phyloP scores from a whole-genome alignment of 345 rosid genomes.

The Eucalyptus lansdowneana region DNA sequence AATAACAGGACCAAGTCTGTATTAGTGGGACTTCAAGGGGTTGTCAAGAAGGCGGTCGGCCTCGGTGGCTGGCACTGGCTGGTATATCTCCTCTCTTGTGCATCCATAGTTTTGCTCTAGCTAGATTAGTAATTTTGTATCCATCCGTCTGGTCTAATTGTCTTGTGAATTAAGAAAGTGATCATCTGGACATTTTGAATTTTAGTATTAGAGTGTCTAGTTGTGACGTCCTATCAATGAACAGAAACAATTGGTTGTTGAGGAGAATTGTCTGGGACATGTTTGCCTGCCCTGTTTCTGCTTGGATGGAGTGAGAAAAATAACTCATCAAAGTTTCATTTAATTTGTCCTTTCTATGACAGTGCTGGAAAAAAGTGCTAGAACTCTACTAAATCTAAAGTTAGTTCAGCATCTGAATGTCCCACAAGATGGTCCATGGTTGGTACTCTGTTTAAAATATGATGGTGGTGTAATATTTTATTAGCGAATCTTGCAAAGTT shows the following conservation, averaged over 20 bases:
- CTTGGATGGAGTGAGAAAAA: not conserved
- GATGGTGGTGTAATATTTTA: not conserved
- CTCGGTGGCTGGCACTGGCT: slow-evolving; percentile 87
- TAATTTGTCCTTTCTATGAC: not conserved
- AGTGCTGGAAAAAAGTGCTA: not conserved
- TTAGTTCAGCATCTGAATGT: not conserved
- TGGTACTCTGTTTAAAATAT: not conserved
- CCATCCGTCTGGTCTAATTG: not conserved
- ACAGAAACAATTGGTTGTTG: not conserved
- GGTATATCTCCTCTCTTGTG: slow-evolving; percentile 14
- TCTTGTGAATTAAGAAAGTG: not conserved
- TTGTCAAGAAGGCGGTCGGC: slow-evolving; percentile 70
- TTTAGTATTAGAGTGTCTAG: not conserved
- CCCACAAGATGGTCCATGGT: not conserved
- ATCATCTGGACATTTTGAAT: not conserved
- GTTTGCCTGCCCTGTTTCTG: not conserved
- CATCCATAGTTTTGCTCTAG: not conserved
- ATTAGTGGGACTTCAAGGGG: slow-evolving; percentile 59
- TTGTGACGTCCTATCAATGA: not conserved
- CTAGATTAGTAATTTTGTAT: not conserved
- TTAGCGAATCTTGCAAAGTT: not conserved
- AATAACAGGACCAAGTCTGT: slow-evolving; percentile 66
- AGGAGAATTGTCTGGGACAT: not conserved
- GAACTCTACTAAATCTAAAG: not conserved
- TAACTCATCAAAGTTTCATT: not conserved